Evolutionary conservation across 2,329 filamentous ascomycete species (phyloP).

Genomic region (Davidsoniella eucalypti): DNA sequence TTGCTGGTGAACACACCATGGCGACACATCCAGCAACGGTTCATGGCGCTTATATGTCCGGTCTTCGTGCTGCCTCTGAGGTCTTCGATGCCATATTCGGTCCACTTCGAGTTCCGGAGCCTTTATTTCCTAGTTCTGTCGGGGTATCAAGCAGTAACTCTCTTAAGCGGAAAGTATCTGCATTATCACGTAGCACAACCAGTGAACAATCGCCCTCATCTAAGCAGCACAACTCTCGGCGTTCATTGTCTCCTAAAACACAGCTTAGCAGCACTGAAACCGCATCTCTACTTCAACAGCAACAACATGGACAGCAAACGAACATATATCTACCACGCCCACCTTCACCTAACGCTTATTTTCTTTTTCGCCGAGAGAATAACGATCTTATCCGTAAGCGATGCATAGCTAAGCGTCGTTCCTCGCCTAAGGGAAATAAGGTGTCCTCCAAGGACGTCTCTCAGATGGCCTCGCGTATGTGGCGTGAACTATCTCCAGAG

Average conservation of each 20-base stretch:
- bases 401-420: slow-evolving; percentile 33
- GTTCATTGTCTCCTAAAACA: neutral
- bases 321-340: slow-evolving; percentile 57
- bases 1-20: slow-evolving; percentile 92
- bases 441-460: slow-evolving; percentile 11
- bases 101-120: slow-evolving; percentile 58
- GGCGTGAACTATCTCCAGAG: slow-evolving; percentile 71
- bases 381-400: slow-evolving; percentile 44
- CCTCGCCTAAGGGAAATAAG: slow-evolving; percentile 1
- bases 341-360: slow-evolving; percentile 66
- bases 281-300: slow-evolving; percentile 14
- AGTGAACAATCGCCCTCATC: neutral
- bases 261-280: neutral
- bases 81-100: slow-evolving; percentile 68
- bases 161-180: slow-evolving; percentile 37
- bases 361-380: slow-evolving; percentile 70
- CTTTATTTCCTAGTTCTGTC: slow-evolving; percentile 45
- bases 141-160: slow-evolving; percentile 13
- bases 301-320: slow-evolving; percentile 43
- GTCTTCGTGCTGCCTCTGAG: slow-evolving; percentile 75
- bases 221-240: slow-evolving; percentile 15
- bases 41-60: slow-evolving; percentile 89
- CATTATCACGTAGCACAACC: neutral
- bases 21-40: slow-evolving; percentile 93
- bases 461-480: slow-evolving; percentile 68